These are phyloP conservation scores for Omphalotus olearius DNA, from an alignment of 1,284 basidiomycete genomes.

Conservation along the genomic window DNA sequence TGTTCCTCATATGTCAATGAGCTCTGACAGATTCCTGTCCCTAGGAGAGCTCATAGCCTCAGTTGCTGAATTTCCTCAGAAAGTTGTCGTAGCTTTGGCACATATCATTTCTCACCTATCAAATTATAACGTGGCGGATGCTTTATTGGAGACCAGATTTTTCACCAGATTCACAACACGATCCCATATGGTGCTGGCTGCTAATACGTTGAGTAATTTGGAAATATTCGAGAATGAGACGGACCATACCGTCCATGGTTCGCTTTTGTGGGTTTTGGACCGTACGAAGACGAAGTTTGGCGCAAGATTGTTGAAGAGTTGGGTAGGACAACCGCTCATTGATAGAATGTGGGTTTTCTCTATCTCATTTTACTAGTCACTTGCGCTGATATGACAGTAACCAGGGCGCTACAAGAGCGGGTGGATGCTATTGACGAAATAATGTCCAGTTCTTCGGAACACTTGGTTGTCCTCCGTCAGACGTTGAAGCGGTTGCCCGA, in stretches of 20 bases:
- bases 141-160: conserved; percentile 70
- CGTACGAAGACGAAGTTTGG: conserved; percentile 89
- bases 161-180: conserved; percentile 78
- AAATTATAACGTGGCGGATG: conserved; percentile 73
- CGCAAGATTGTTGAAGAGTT: conserved; percentile 75
- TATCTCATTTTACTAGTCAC: not conserved
- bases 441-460: conserved; percentile 49
- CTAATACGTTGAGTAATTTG: conserved; percentile 86
- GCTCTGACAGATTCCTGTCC: conserved; percentile 5
- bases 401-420: conserved; percentile 69
- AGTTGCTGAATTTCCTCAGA: conserved; percentile 71
- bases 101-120: conserved; percentile 76
- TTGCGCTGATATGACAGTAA: conserved; percentile 3
- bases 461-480: conserved; percentile 61
- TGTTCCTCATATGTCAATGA: not conserved
- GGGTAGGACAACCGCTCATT: conserved; percentile 85
- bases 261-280: conserved; percentile 85
- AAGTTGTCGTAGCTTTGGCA: conserved; percentile 73
- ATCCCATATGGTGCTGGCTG: conserved; percentile 85
- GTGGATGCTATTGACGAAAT: conserved; percentile 87
- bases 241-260: conserved; percentile 71
- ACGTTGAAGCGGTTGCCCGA: conserved; percentile 80
- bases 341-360: conserved; percentile 55
- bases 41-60: conserved; percentile 56
- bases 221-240: conserved; percentile 92